phyloP scores from a whole-genome alignment of 2,329 filamentous ascomycete species.

The Exophiala calicioides region DNA sequence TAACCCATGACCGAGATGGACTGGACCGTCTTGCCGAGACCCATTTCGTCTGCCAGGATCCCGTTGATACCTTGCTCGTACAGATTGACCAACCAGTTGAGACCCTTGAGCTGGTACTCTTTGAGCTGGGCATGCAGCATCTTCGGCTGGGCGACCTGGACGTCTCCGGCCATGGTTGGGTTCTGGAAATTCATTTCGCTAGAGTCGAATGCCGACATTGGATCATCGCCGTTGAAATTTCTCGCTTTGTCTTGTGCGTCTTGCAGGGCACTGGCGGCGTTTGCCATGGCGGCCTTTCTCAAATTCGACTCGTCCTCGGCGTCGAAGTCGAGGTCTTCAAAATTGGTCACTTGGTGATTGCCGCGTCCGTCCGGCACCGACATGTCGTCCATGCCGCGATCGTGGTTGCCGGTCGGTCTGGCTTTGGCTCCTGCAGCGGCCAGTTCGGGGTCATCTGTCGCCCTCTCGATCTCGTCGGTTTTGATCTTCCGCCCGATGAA shows the following conservation, averaged over 20 bases:
- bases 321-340: conserved; percentile 94
- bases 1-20: conserved; percentile 99
- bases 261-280: conserved; percentile 92
- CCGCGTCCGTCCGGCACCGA: conserved; percentile 51
- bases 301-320: conserved; percentile 85
- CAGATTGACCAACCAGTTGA: conserved; percentile 98
- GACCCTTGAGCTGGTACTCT: conserved; percentile 97
- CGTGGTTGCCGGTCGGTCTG: conserved; percentile 45
- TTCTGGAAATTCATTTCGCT: conserved; percentile 99
- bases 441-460: conserved; percentile 77
- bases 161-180: conserved; percentile 88
- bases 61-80: conserved; percentile 99
- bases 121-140: conserved; percentile 92
- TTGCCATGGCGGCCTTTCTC: conserved; percentile 83
- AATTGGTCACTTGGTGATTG: conserved; percentile 76
- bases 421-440: conserved; percentile 47
- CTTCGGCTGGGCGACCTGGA: conserved; percentile 91
- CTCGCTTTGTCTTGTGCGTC: conserved; percentile 91
- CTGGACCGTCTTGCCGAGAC: conserved; percentile 97
- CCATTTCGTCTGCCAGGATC: conserved; percentile 98
- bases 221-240: conserved; percentile 75
- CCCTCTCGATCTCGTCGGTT: conserved; percentile 89
- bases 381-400: conserved; percentile 48
- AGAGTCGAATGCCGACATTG: conserved; percentile 77
- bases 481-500: conserved; percentile 99